Percentiles rank a stretch among this genome's conserved stretches.
phyloP scores from a whole-genome alignment of 441 rosid species.

The Pelargonium myrrhifolium region DNA sequence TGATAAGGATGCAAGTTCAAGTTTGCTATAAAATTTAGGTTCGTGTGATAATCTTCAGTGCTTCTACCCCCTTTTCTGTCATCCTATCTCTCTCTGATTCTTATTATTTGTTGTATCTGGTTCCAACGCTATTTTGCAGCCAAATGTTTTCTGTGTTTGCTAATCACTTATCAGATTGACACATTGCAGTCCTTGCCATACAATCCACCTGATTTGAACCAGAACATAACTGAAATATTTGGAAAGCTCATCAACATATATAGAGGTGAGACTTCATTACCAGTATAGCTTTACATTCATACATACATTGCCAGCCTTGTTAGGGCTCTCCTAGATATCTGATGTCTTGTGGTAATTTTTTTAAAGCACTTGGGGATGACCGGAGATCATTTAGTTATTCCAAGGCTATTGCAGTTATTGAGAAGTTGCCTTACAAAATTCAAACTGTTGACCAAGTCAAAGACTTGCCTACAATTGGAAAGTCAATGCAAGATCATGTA shows the following conservation, averaged over 20 bases:
- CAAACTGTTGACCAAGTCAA: constrained; percentile 78
- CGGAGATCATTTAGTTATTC: constrained; percentile 87
- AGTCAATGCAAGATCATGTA: constrained; percentile 89
- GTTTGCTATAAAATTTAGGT: neutral
- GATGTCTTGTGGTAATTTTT: constrained; percentile 16
- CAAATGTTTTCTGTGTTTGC: constrained; percentile 10
- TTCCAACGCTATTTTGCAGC: neutral
- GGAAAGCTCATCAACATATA: constrained; percentile 83
- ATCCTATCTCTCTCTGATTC: too few relatives aligned
- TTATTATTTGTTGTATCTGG: too few relatives aligned
- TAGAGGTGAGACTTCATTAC: constrained; percentile 45
- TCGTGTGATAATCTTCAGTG: neutral
- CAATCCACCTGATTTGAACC: constrained; percentile 78
- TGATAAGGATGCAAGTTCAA: constrained; percentile 43
- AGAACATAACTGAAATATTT: constrained; percentile 71
- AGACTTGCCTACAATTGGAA: constrained; percentile 80
- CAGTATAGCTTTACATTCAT: neutral
- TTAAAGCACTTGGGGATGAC: constrained; percentile 86
- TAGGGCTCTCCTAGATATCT: constrained; percentile 2
- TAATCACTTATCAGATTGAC: constrained; percentile 10
- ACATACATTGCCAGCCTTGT: constrained; percentile 7
- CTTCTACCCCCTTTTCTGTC: neutral
- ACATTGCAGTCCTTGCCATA: constrained; percentile 35
- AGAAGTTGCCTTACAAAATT: constrained; percentile 74
- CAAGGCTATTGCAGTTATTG: constrained; percentile 81